A percentile compares a stretch with the other conserved stretches of the same genome.
These are phyloP conservation scores for Penicillium daleae DNA, from an alignment of 495 filamentous ascomycete species.

Conservation along the genomic window DNA sequence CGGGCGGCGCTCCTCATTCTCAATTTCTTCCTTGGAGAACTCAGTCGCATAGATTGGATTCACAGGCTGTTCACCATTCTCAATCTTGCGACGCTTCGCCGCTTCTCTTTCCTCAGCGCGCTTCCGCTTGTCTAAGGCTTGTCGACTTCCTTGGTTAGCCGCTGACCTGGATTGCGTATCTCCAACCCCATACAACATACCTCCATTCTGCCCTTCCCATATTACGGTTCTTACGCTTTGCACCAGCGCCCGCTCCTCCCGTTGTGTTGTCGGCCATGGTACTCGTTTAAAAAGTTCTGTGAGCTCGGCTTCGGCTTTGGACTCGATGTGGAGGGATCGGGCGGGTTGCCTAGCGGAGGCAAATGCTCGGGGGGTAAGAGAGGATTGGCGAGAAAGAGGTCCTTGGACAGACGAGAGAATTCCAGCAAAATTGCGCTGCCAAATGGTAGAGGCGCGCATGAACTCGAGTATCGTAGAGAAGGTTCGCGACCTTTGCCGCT, in stretches of 20 bases:
- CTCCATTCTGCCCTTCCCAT: slow-evolving; percentile 67
- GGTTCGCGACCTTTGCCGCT: slow-evolving; percentile 1
- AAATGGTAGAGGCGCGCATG: slow-evolving; percentile 27
- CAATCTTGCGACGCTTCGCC: slow-evolving; percentile 61
- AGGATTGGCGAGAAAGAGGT: neutral
- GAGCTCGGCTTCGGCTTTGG: slow-evolving; percentile 21
- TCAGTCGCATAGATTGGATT: slow-evolving; percentile 55
- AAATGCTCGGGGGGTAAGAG: neutral
- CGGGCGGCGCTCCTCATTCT: slow-evolving; percentile 78
- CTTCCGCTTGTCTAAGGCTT: slow-evolving; percentile 64
- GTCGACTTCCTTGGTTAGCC: slow-evolving; percentile 68
- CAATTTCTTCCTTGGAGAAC: slow-evolving; percentile 79
- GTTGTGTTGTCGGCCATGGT: slow-evolving; percentile 45
- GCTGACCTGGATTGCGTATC: neutral
- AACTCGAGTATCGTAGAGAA: slow-evolving; percentile 18
- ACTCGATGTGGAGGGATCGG: slow-evolving; percentile 14
- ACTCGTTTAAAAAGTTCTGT: slow-evolving; percentile 29
- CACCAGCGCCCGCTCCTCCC: slow-evolving; percentile 44
- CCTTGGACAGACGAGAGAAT: neutral
- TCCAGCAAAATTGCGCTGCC: slow-evolving; percentile 20
- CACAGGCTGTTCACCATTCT: slow-evolving; percentile 46
- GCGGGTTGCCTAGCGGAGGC: neutral
- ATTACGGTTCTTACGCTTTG: slow-evolving; percentile 63
- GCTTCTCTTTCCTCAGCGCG: slow-evolving; percentile 59
- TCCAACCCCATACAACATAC: slow-evolving; percentile 44